phyloP scores from a whole-genome alignment of 345 rosid genomes.

The Populus deltoides region DNA sequence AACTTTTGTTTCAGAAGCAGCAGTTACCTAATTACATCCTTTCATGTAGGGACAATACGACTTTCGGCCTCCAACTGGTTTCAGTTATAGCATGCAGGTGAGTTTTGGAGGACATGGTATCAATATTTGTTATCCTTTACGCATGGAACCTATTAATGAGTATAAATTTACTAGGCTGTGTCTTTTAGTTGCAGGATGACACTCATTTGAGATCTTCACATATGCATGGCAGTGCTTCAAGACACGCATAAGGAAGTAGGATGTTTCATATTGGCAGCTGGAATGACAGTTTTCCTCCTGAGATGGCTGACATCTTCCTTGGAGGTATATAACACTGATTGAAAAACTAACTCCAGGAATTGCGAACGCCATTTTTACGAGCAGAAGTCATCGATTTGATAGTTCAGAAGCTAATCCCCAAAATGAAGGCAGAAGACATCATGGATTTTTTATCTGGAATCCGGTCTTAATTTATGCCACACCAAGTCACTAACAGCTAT shows the following conservation, averaged over 20 bases:
- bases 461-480: background rate
- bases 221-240: conserved; percentile 52
- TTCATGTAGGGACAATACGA: conserved; percentile 49
- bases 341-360: background rate
- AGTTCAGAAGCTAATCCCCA: background rate
- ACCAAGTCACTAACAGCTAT: background rate
- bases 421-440: background rate
- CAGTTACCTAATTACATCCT: background rate
- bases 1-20: conserved; percentile 3
- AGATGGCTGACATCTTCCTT: background rate
- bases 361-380: background rate
- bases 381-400: background rate
- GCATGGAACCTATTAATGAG: background rate
- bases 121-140: background rate
- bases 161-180: background rate
- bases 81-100: conserved; percentile 60
- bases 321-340: background rate
- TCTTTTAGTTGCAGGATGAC: conserved; percentile 42
- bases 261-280: background rate
- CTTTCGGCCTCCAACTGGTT: conserved; percentile 56
- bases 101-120: background rate
- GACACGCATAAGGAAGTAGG: conserved; percentile 34
- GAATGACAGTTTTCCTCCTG: background rate
- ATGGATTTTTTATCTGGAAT: background rate
- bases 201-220: conserved; percentile 56